phyloP scores from a whole-genome alignment of 768 basidiomycete genomes.

The Lactifluus rugatus region DNA sequence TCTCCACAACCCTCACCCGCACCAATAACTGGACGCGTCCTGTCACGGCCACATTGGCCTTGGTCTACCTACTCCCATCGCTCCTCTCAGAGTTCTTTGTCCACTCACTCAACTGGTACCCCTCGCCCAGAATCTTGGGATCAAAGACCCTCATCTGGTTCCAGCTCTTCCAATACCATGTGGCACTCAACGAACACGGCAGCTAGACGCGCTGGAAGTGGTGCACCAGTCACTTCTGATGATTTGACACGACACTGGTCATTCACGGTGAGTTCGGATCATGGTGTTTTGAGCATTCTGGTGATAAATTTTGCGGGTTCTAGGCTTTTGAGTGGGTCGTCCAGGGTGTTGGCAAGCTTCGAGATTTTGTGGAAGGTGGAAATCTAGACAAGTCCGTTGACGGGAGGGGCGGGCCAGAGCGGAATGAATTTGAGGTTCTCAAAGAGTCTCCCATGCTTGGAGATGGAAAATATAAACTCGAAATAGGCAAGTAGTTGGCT shows the following conservation, averaged over 20 bases:
- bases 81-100: conserved; percentile 26
- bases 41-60: conserved; percentile 49
- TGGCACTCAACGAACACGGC: conserved; percentile 15
- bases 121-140: conserved; percentile 25
- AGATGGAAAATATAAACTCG: conserved; percentile 62
- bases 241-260: conserved; percentile 54
- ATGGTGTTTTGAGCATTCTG: not conserved
- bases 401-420: conserved; percentile 25
- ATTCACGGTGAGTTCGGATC: conserved; percentile 38
- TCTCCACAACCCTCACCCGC: conserved; percentile 18
- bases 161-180: conserved; percentile 22
- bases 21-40: conserved; percentile 1
- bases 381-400: conserved; percentile 22
- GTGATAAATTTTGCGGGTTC: not conserved
- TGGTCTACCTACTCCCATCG: conserved; percentile 36
- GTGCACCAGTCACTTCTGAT: conserved; percentile 23
- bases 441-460: conserved; percentile 58
- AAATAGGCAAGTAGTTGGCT: conserved; percentile 40
- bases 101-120: conserved; percentile 23
- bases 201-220: conserved; percentile 10
- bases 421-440: conserved; percentile 48
- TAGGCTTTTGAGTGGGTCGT: conserved; percentile 72
- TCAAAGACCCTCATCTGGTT: conserved; percentile 20
- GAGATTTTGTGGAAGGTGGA: conserved; percentile 44
- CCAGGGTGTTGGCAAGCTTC: conserved; percentile 45